Base-by-base conservation (phyloP, 148 eudicot genomes). In the Fagopyrum homotropicum region DNA sequence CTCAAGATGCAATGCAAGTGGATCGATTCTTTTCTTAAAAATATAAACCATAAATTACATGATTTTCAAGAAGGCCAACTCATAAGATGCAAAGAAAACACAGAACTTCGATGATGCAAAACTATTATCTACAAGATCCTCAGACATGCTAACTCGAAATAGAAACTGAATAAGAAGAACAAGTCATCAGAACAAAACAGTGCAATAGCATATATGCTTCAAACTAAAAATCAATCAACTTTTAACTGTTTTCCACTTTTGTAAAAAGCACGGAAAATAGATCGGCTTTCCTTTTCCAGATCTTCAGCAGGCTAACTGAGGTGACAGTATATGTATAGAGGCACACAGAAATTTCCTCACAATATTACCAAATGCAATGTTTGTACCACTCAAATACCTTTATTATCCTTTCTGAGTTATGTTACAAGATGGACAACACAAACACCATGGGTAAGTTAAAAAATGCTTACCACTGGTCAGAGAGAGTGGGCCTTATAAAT, bases 401-500 rank as follows among this genome's bases (percentile, higher is more conserved):
- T 29, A 26, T 26, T 3, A 61, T 61, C 68, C 43, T 61, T 40
- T 61, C 19, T 26, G 30, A 61, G 2, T 26, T 61, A 61, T 26
- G 30, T 4, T 12, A 26, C 43, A 61, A 61, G 43, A 57, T 57
- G 63, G 12, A 26, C 15, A 26, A 61, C 66, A 60, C n/a, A 35
- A 64, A 64, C n/a, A 4, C 70, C 17, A 12, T 35, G 40, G 5
- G 5, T 35, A 64, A 14, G 7, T 64, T 35, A 64, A 11, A 64
- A 11, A 14, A 30, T 44, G 77, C 92, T 66, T 77, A 93, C 98
- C 98, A 93, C 77, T 91, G 92, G 72, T 93, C 94, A 71, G 94
- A 84, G 63, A 91, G 89, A 35, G 94, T 93, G 72, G 98, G 98
- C 79, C 98, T 87, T 75, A 91, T 93, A 78, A 76, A 93, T 46